Evolutionary conservation across 1,139 yeast genomes (phyloP), one percentile per base, ranked within the genome.

Genomic region (Suhomyces maxii): DNA sequence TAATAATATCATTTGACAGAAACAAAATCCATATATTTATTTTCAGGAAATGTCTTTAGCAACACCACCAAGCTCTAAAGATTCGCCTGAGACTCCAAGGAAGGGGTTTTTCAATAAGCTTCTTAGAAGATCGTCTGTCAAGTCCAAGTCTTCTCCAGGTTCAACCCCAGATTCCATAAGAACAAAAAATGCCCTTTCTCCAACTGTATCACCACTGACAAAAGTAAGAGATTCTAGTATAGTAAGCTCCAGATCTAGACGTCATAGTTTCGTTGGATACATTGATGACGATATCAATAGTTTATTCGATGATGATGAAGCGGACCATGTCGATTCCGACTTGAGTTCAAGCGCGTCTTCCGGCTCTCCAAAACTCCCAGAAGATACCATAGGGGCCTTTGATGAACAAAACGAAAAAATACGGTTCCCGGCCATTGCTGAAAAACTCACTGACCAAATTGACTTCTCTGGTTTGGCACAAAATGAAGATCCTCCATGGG

Each of bases 401-500:
- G 48, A 40, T 32, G 43, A 40, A 3, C 30, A 18, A 34, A 39
- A 30, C 31, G 47, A 41, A 12, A 45, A 45, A 9, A 39, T 45
- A 28, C 36, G 43, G 26, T 49, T 49, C 13, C 52, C 52, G 7
- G 14, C 40, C 26, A 7, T 42, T 26, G 44, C 40, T 7, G 44
- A 45, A 25, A 26, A 23, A 13, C 6, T 9, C 8, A 41, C 31
- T 14, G 42, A 13, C 14, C 36, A 36, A 1, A 36, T 40, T 14
- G 46, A 42, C 12, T 39, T 46, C 25, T 12, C 35, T 25, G 41
- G 26, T 3, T 23, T 39, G 3, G 40, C 40, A 5, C 25, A 35
- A 31, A 34, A 41, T 26, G 59, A 52, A 18, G 65, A 60, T 28
- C 57, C 57, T 14, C 62, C 68, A 0, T 67, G 71, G 67, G 58